Evolutionary conservation across 352 stramenopile genomes (phyloP), one percentile per base, ranked within the genome.

Genomic region (Globisporangium abappressorium): DNA sequence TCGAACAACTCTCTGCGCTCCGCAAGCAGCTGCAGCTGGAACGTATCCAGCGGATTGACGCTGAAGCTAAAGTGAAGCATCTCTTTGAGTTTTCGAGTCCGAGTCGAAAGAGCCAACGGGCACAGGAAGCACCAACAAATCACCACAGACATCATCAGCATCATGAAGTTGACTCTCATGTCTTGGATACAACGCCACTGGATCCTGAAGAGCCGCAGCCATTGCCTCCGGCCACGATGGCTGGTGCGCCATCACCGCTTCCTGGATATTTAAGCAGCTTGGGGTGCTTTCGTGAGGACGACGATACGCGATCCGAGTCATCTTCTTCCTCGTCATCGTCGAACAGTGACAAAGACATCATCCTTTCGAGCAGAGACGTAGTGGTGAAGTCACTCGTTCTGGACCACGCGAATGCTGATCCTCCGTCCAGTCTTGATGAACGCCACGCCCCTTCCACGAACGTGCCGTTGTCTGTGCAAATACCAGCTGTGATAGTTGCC

Each of bases 1-100:
- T 95, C 14, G 86, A 94, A 62, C 87, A 95, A 56, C 73, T 95
- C 18, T 74, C 88, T 9, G 82, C 81, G 0, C 62, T 94, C 9
- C 80, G 88, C 6, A 94, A 92, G 73, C 86, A 95, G 51, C 66
- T 94, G 57, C 85, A 93, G 30, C 59, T 86, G 1, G 86, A 95
- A 55, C 74, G 84, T 8, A 71, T 89, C 8, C 81, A 89, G 49
- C 76, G 86, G 1, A 85, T 94, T 38, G 80, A 93, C 38, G 74
- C 74, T 0, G 84, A 94, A n/a, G 73, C 75, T 15, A 88, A 90
- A 47, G 66, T 92, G 24, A 89, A 90, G 62, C 78, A 91, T 41
- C 30, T 89, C 57, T 63, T 69, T 5, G 61, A 65, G 49, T 70
- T 65, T 22, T 68, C 68, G 20, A 65, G 57, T 41, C 61, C 49